These are phyloP conservation scores for Aspergillus fumigatus DNA, from an alignment of 2,329 filamentous ascomycete genomes.

Conservation along the genomic window DNA sequence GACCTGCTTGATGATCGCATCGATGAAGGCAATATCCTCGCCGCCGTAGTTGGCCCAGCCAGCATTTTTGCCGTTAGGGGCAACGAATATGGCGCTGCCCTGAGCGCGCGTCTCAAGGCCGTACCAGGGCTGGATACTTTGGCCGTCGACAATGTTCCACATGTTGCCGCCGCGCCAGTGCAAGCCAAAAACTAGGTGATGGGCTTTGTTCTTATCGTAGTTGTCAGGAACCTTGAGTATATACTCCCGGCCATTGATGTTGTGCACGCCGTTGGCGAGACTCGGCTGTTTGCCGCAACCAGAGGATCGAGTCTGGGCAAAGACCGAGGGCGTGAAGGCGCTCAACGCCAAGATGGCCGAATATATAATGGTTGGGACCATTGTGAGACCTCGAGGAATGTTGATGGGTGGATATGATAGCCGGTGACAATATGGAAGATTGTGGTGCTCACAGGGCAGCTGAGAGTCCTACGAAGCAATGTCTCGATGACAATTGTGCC, in stretches of 20 bases:
- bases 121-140: slow-evolving; percentile 34
- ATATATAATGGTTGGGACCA: neutral
- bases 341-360: neutral
- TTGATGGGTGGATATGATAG: neutral
- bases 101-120: slow-evolving; percentile 35
- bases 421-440: neutral
- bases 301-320: neutral
- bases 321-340: neutral
- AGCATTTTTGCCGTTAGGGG: slow-evolving; percentile 39
- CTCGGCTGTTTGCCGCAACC: slow-evolving; percentile 12
- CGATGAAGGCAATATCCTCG: slow-evolving; percentile 41
- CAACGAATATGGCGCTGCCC: slow-evolving; percentile 42
- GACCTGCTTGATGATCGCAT: slow-evolving; percentile 35
- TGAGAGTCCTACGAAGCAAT: neutral
- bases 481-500: neutral
- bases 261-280: slow-evolving; percentile 9
- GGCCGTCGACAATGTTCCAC: slow-evolving; percentile 31
- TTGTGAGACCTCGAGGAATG: neutral
- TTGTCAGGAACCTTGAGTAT: slow-evolving; percentile 16
- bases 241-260: slow-evolving; percentile 12
- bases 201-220: slow-evolving; percentile 37
- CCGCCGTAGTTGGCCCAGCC: slow-evolving; percentile 44
- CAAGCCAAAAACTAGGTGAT: slow-evolving; percentile 41
- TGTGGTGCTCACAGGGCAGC: neutral
- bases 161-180: slow-evolving; percentile 42